phyloP scores from a whole-genome alignment of 129 eudicot species.

The Flaveria brownii region DNA sequence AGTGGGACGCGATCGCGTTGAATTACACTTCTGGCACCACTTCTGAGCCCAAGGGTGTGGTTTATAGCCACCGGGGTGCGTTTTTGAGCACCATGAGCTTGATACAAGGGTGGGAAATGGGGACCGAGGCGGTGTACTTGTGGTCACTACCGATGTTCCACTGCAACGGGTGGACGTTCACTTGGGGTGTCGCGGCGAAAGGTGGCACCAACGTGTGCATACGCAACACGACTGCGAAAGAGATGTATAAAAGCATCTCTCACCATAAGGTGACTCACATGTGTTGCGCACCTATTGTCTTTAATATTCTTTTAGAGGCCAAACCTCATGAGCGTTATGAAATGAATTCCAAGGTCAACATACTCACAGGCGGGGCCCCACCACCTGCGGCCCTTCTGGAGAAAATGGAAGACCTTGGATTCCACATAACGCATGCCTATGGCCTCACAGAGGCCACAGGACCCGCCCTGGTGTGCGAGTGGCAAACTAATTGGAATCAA shows the following conservation, averaged over 20 bases:
- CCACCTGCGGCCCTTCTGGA: conserved; percentile 47
- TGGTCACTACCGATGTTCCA: conserved; percentile 75
- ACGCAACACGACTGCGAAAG: conserved; percentile 40
- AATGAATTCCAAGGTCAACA: conserved; percentile 23
- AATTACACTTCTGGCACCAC: conserved; percentile 72
- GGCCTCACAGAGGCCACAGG: conserved; percentile 64
- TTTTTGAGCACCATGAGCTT: conserved; percentile 49
- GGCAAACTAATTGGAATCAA: conserved; percentile 42
- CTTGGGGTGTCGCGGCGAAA: conserved; percentile 65
- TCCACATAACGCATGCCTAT: conserved; percentile 51
- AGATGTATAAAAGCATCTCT: conserved; percentile 36
- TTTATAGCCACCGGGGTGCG: conserved; percentile 67
- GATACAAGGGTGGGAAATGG: conserved; percentile 53
- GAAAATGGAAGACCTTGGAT: conserved; percentile 43
- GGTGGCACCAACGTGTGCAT: conserved; percentile 70
- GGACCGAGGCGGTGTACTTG: conserved; percentile 45
- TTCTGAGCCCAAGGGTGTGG: conserved; percentile 60
- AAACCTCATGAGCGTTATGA: conserved; percentile 39
- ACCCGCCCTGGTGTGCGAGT: conserved; percentile 52
- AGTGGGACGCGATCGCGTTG: conserved; percentile 55
- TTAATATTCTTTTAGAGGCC: conserved; percentile 50
- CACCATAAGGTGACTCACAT: conserved; percentile 55
- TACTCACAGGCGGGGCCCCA: conserved; percentile 51
- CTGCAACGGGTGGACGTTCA: conserved; percentile 69
- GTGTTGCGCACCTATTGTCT: conserved; percentile 59